phyloP scores from a whole-genome alignment of 1,284 basidiomycete species.

The Rhodotorula sp. region DNA sequence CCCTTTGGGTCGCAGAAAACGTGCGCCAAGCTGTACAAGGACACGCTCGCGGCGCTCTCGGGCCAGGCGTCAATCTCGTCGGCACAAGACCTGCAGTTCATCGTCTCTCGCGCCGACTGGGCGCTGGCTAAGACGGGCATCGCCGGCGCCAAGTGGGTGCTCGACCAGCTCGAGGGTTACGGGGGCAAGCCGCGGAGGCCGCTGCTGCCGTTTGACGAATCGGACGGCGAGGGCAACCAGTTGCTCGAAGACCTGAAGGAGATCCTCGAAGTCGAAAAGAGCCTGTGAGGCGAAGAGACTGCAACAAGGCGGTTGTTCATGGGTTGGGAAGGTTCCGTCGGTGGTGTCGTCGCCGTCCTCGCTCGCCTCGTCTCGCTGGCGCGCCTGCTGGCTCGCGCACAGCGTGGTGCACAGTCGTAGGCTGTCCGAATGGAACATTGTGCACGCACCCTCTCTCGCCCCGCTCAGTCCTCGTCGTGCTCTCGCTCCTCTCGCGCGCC shows the following conservation, averaged over 20 bases:
- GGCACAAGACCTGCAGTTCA: constrained; percentile 9
- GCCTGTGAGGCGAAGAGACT: background rate
- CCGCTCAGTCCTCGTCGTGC: background rate
- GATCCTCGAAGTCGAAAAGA: constrained; percentile 28
- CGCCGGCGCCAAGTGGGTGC: constrained; percentile 27
- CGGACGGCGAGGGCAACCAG: constrained; percentile 17
- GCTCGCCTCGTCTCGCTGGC: background rate
- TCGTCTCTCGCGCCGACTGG: constrained; percentile 36
- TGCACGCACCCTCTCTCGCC: background rate
- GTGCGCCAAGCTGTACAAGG: constrained; percentile 31
- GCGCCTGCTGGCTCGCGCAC: background rate
- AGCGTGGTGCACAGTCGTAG: background rate
- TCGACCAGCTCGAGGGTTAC: constrained; percentile 21
- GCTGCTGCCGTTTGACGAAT: constrained; percentile 24
- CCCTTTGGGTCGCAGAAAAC: constrained; percentile 34
- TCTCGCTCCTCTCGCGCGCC: background rate
- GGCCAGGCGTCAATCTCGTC: background rate
- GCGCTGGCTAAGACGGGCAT: constrained; percentile 28
- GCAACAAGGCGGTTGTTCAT: too few species aligned
- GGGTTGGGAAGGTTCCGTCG: constrained; percentile 1
- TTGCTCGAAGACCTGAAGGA: constrained; percentile 29
- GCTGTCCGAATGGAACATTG: too few species aligned
- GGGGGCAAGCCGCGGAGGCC: constrained; percentile 34
- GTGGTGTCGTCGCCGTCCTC: background rate
- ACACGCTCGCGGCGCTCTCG: constrained; percentile 27